These are phyloP conservation scores for Paraurostyla sp. DNA, from an alignment of 73 alveolate species.

Conservation along the genomic window DNA sequence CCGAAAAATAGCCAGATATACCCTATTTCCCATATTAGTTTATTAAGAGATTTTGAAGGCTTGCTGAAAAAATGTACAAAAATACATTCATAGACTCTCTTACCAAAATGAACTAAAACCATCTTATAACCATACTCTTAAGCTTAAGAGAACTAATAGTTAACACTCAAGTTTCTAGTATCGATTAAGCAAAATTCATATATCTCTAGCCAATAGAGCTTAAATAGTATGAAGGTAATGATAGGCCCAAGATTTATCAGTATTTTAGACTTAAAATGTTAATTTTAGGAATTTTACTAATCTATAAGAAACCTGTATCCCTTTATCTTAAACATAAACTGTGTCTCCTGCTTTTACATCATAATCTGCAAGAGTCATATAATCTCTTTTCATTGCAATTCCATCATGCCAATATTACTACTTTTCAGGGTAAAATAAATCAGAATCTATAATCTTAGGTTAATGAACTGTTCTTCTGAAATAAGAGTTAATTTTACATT, in stretches of 20 bases:
- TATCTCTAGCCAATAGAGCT: constrained; percentile 40
- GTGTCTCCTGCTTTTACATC: constrained; percentile 60
- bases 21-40: constrained; percentile 87
- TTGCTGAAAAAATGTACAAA: constrained; percentile 93
- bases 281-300: constrained; percentile 38
- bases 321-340: constrained; percentile 69
- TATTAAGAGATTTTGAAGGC: constrained; percentile 92
- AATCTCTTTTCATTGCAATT: constrained; percentile 53
- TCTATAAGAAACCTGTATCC: constrained; percentile 82
- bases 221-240: constrained; percentile 55
- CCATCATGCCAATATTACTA: constrained; percentile 51
- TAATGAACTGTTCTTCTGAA: background rate
- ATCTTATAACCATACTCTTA: constrained; percentile 74
- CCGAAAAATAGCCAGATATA: constrained; percentile 96
- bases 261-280: constrained; percentile 59
- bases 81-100: constrained; percentile 93
- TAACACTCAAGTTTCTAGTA: background rate
- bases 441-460: constrained; percentile 19
- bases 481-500: constrained; percentile 28
- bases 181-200: constrained; percentile 25
- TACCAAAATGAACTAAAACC: constrained; percentile 87
- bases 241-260: constrained; percentile 84
- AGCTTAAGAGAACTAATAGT: constrained; percentile 22
- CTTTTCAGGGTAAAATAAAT: constrained; percentile 58
- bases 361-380: constrained; percentile 45